These are phyloP conservation scores for Yamadazyma sp. DNA, from an alignment of 1,139 yeast genomes.

Conservation along the genomic window DNA sequence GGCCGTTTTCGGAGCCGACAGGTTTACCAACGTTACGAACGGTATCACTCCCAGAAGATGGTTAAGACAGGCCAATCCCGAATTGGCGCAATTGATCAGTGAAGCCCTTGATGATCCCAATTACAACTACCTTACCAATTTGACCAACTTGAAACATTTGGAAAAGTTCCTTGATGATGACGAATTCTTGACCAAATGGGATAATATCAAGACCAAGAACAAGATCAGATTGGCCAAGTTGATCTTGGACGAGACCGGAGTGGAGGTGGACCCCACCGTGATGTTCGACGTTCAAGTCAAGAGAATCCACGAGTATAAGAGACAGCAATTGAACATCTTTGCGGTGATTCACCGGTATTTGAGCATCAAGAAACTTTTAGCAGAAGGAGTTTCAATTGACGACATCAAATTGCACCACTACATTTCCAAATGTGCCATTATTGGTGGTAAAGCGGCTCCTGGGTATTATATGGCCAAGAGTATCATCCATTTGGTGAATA, in stretches of 20 bases:
- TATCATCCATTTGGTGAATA: constrained; percentile 79
- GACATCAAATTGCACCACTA: constrained; percentile 62
- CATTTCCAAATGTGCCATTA: constrained; percentile 74
- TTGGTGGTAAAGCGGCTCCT: constrained; percentile 97
- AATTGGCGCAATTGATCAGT: constrained; percentile 68
- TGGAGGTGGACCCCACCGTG: constrained; percentile 70
- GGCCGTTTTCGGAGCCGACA: constrained; percentile 72
- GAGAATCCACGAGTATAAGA: constrained; percentile 93
- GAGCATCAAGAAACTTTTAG: constrained; percentile 65
- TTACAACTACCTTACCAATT: constrained; percentile 67
- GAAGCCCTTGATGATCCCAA: constrained; percentile 63
- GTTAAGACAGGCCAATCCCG: constrained; percentile 92
- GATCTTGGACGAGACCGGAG: constrained; percentile 65
- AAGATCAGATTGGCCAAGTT: constrained; percentile 69
- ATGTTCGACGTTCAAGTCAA: constrained; percentile 91
- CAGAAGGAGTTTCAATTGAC: constrained; percentile 42
- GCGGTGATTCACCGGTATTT: constrained; percentile 85
- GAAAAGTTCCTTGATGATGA: constrained; percentile 68
- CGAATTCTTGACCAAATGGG: constrained; percentile 71
- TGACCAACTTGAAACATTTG: constrained; percentile 65
- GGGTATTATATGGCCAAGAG: constrained; percentile 95
- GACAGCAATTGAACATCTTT: constrained; percentile 90
- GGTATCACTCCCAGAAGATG: constrained; percentile 97
- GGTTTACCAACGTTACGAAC: constrained; percentile 89
- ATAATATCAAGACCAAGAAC: constrained; percentile 65